Conservation (phyloP, 345 rosid genomes). For the Eutrema heterophyllum region DNA sequence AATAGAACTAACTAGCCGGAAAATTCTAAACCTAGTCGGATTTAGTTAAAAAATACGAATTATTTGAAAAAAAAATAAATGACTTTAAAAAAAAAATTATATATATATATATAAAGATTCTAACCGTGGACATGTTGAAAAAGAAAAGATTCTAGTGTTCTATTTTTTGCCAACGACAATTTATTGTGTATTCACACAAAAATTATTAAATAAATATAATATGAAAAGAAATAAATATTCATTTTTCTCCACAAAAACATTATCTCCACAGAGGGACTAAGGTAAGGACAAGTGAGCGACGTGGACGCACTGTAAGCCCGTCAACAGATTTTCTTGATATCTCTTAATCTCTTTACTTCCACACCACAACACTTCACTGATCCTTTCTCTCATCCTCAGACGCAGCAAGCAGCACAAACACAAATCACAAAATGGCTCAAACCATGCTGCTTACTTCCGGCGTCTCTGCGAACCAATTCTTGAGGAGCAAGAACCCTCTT, state of each 20-base stretch:
- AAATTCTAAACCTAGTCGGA: too few relatives aligned
- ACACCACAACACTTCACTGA: slow-evolving; percentile 36
- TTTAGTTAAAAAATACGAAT: too few relatives aligned
- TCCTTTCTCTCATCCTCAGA: neutral
- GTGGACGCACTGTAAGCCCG: slow-evolving; percentile 55
- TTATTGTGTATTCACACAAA: neutral
- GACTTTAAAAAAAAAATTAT: too few relatives aligned
- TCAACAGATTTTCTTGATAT: slow-evolving; percentile 31
- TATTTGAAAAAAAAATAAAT: too few relatives aligned
- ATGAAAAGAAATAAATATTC: neutral
- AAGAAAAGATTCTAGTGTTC: too few relatives aligned
- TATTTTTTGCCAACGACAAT: neutral
- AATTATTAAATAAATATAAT: neutral
- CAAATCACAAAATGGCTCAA: slow-evolving; percentile 56
- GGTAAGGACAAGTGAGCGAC: slow-evolving; percentile 32
- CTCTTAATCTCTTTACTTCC: slow-evolving; percentile 27
- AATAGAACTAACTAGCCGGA: too few relatives aligned
- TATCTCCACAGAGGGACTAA: slow-evolving; percentile 12
- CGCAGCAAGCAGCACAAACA: slow-evolving; percentile 3
- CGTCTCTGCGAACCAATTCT: slow-evolving; percentile 43
- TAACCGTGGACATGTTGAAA: too few relatives aligned
- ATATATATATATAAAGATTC: too few relatives aligned
- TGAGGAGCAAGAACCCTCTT: slow-evolving; percentile 46
- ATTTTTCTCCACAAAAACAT: slow-evolving; percentile 29
- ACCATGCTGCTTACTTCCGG: slow-evolving; percentile 76